A percentile compares a stretch with the other conserved stretches of the same genome.
These are phyloP conservation scores for Myriosclerotinia duriaeana DNA, from an alignment of 2,329 filamentous ascomycete species.

Conservation along the genomic window DNA sequence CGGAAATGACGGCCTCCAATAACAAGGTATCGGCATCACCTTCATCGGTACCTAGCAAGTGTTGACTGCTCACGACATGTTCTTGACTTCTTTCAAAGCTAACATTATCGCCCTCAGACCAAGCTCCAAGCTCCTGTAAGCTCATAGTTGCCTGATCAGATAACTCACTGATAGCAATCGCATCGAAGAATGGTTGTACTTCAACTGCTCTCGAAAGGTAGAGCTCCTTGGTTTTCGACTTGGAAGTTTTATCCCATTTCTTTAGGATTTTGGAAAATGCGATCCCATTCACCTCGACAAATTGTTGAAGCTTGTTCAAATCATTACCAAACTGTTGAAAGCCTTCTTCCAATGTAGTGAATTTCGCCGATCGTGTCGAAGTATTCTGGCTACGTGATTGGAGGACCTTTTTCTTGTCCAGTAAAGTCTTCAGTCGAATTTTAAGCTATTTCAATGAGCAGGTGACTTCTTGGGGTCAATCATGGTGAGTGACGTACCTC, in stretches of 20 bases:
- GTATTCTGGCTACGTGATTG: slow-evolving; percentile 74
- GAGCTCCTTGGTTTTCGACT: slow-evolving; percentile 96
- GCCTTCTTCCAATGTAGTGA: slow-evolving; percentile 91
- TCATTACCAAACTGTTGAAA: slow-evolving; percentile 97
- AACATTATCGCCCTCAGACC: slow-evolving; percentile 94
- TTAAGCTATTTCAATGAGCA: slow-evolving; percentile 64
- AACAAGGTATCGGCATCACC: slow-evolving; percentile 86
- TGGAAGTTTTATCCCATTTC: slow-evolving; percentile 99
- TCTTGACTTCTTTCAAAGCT: slow-evolving; percentile 66
- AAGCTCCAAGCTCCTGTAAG: slow-evolving; percentile 88
- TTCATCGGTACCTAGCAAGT: slow-evolving; percentile 74
- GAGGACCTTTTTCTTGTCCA: slow-evolving; percentile 92
- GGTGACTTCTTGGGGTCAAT: background rate
- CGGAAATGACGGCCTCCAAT: slow-evolving; percentile 79
- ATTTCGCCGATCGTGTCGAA: slow-evolving; percentile 87
- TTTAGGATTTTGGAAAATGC: slow-evolving; percentile 98
- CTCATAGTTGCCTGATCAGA: slow-evolving; percentile 98
- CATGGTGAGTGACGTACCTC: slow-evolving; percentile 62
- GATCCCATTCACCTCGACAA: slow-evolving; percentile 96
- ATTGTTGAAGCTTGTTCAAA: slow-evolving; percentile 96
- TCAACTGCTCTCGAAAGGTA: slow-evolving; percentile 95
- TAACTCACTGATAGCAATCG: slow-evolving; percentile 91
- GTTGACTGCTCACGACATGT: slow-evolving; percentile 65
- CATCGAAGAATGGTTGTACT: slow-evolving; percentile 97
- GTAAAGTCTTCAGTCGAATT: slow-evolving; percentile 82